These are phyloP conservation scores for Straminergon stramineum DNA, from an alignment of 225 moss, liverwort and hornwort genomes.

Conservation along the genomic window DNA sequence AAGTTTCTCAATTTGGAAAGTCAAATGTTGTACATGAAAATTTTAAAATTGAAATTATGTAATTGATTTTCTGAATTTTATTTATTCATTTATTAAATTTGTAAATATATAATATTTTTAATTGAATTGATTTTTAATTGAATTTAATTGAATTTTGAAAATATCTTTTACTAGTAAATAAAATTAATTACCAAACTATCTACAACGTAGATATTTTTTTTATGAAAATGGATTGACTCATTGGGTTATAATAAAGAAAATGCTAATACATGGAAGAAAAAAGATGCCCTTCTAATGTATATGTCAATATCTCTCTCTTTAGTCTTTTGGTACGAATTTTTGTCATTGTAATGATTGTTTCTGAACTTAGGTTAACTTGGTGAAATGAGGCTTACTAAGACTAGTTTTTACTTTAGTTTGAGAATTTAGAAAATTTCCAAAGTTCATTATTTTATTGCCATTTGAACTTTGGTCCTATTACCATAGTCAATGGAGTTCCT, in stretches of 20 bases:
- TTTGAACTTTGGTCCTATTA: not conserved
- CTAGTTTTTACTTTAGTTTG: not conserved
- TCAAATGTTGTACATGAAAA: no score
- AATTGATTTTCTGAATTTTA: no score
- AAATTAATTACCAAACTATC: not conserved
- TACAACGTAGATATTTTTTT: accelerated
- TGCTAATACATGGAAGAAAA: not conserved
- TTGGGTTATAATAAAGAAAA: not conserved
- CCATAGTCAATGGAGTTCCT: not conserved
- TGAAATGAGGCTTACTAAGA: not conserved
- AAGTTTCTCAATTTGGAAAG: not conserved
- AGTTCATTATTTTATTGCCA: not conserved
- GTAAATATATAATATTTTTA: no score
- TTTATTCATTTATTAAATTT: not conserved
- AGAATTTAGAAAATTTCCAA: not conserved
- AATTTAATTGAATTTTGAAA: not conserved
- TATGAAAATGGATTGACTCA: accelerated
- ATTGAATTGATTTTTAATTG: no score
- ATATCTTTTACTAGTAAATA: not conserved
- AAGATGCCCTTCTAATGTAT: not conserved
- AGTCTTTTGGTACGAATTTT: not conserved
- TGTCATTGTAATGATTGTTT: not conserved
- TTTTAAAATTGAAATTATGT: not conserved
- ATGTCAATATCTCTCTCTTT: accelerated
- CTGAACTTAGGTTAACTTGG: accelerated